Evolutionary conservation across 2,329 filamentous ascomycete species (phyloP), one percentile per base, ranked within the genome.

Genomic region (Rosellinia necatrix): DNA sequence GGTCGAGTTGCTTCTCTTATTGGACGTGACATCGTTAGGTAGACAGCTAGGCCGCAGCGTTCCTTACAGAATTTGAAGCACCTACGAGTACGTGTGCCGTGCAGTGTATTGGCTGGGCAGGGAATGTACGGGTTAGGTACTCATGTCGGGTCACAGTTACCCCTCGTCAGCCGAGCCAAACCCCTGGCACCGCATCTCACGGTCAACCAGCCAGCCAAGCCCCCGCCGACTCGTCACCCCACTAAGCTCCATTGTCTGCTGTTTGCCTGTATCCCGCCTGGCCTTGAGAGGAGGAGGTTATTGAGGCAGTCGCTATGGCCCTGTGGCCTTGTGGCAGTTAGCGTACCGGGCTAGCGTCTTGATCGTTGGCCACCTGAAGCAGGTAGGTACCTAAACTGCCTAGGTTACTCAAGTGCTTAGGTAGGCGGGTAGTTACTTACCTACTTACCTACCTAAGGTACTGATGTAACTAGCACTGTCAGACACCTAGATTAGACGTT

Each of bases 151-250:
- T 35, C 37, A 37, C 42, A 21, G 22, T 50, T 55, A 56, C 56
- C 56, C 56, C 56, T 58, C 56, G 57, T 44, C 43, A 24, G 56
- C 56, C 56, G 56, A 59, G 56, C 47, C 40, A 48, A 40, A 22
- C 12, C 32, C 32, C 29, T 50, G 43, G 30, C 30, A 40, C 41
- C 15, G 17, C 21, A 52, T 56, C 49, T 51, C 48, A 52, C 43
- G 38, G 48, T 35, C 55, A 49, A 56, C 47, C 47, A 49, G 37
- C 52, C 43, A 48, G 25, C 41, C 8, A 48, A 49, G 54, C 44
- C 58, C 49, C 58, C 48, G 40, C 48, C 55, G 27, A 48, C 24
- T 53, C 47, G 48, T 59, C 51, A 56, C 51, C 52, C 59, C 55
- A 56, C 55, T 47, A 56, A 40, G 29, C 30, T 34, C 51, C 32